phyloP scores from a whole-genome alignment of 129 eudicot species.

The Tagetes patula region DNA sequence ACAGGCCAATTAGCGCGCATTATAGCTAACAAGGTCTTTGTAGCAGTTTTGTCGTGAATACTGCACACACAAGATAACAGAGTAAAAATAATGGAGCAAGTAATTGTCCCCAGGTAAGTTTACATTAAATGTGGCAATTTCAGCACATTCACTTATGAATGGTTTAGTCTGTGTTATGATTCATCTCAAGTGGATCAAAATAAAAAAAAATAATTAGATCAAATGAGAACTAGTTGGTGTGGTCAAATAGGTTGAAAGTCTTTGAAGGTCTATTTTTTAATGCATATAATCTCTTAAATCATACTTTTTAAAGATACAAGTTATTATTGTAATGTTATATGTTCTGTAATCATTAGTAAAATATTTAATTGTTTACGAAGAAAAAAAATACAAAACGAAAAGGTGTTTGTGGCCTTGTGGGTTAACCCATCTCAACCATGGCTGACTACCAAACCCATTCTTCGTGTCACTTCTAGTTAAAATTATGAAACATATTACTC shows the following conservation, averaged over 20 bases:
- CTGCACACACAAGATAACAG: slow-evolving; percentile 11
- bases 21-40: slow-evolving; percentile 29
- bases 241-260: background rate
- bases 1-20: slow-evolving; percentile 21
- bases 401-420: too few species aligned
- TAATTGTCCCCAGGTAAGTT: background rate
- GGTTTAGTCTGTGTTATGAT: too few species aligned
- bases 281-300: too few species aligned
- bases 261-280: background rate
- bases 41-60: slow-evolving; percentile 17
- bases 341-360: background rate
- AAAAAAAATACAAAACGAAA: background rate
- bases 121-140: background rate
- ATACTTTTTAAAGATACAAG: background rate
- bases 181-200: background rate
- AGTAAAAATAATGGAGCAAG: background rate
- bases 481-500: slow-evolving; percentile 11
- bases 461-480: background rate
- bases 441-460: background rate
- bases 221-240: background rate
- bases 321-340: background rate
- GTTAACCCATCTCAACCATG: too few species aligned
- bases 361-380: background rate
- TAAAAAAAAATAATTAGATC: background rate
- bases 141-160: background rate